Percentiles rank a stretch among this genome's conserved stretches.
These are phyloP conservation scores for Diaporthe sp. DNA, from an alignment of 2,329 filamentous ascomycete species.

Conservation along the genomic window DNA sequence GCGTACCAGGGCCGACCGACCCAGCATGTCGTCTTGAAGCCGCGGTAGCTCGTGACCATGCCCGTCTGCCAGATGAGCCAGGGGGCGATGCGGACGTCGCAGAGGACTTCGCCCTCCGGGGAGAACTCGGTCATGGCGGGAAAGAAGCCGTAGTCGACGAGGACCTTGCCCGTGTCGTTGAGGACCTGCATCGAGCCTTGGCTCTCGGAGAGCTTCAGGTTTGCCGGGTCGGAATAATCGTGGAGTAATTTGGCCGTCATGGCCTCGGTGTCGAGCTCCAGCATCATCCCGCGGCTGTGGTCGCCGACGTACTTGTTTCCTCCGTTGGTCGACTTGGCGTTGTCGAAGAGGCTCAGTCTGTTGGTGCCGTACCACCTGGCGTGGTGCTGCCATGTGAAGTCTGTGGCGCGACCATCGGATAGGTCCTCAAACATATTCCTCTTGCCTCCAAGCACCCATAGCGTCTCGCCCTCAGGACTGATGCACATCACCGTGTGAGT, in stretches of 20 bases:
- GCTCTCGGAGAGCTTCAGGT: slow-evolving; percentile 35
- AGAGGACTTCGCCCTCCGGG: slow-evolving; percentile 41
- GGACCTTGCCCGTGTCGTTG: slow-evolving; percentile 27
- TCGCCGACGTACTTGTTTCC: slow-evolving; percentile 45
- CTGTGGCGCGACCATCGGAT: slow-evolving; percentile 51
- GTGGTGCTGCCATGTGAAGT: slow-evolving; percentile 58
- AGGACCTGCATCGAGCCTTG: slow-evolving; percentile 40
- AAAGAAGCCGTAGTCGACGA: slow-evolving; percentile 43
- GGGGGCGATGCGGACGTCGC: slow-evolving; percentile 42
- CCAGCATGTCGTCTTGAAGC: slow-evolving; percentile 42
- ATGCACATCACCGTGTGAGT: slow-evolving; percentile 50
- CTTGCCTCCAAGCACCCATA: slow-evolving; percentile 55
- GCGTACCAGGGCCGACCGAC: slow-evolving; percentile 38
- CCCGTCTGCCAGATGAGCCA: slow-evolving; percentile 38
- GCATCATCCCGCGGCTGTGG: slow-evolving; percentile 50
- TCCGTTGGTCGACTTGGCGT: slow-evolving; percentile 52
- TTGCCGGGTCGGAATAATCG: slow-evolving; percentile 50
- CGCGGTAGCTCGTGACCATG: slow-evolving; percentile 44
- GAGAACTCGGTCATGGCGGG: slow-evolving; percentile 42
- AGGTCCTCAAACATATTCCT: slow-evolving; percentile 54
- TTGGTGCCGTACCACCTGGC: slow-evolving; percentile 51
- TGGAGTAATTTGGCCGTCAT: slow-evolving; percentile 50
- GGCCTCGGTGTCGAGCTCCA: slow-evolving; percentile 48
- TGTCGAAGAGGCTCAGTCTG: slow-evolving; percentile 56
- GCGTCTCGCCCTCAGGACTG: slow-evolving; percentile 47